phyloP scores from a whole-genome alignment of 345 rosid genomes.

The Citrus maxima region DNA sequence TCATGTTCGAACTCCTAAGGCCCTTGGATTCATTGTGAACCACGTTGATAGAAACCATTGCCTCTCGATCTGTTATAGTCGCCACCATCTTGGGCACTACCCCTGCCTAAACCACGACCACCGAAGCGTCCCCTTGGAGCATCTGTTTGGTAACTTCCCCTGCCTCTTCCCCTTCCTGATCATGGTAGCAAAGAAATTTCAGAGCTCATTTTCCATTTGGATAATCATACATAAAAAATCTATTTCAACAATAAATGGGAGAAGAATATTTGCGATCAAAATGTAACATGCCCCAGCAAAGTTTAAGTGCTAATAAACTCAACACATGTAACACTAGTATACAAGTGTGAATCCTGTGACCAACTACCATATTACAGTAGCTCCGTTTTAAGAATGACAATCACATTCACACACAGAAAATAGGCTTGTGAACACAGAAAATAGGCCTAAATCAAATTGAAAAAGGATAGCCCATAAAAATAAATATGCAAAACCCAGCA shows the following conservation, averaged over 20 bases:
- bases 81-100: slow-evolving; percentile 54
- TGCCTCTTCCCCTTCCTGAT: slow-evolving; percentile 76
- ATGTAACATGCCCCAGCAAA: neutral
- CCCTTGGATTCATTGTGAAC: slow-evolving; percentile 31
- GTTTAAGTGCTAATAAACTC: neutral
- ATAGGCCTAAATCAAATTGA: neutral
- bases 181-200: neutral
- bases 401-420: neutral
- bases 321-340: neutral
- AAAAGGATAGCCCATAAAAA: neutral
- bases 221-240: neutral
- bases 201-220: neutral
- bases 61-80: slow-evolving; percentile 69
- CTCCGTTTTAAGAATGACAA: neutral
- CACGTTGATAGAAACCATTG: slow-evolving; percentile 65
- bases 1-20: neutral
- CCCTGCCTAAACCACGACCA: slow-evolving; percentile 59
- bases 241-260: neutral
- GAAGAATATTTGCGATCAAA: neutral
- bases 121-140: slow-evolving; percentile 64
- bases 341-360: neutral
- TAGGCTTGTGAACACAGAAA: neutral
- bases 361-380: neutral
- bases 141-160: slow-evolving; percentile 67
- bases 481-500: neutral